phyloP scores from a whole-genome alignment of 495 filamentous ascomycete genomes.

The Talaromyces adpressus region DNA sequence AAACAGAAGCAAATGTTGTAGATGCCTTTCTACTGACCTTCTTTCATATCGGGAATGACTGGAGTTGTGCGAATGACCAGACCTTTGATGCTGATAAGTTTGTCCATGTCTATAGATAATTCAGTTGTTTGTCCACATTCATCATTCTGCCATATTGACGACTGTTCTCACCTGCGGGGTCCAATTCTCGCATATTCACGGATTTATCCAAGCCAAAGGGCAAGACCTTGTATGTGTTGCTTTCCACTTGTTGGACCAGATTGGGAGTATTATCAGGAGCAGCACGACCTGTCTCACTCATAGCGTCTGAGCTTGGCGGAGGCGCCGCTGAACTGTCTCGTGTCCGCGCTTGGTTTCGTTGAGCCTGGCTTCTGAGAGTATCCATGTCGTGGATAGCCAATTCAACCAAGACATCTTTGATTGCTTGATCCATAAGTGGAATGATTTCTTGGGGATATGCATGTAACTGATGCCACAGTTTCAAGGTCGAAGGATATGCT shows the following conservation, averaged over 20 bases:
- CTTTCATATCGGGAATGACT: constrained; percentile 97
- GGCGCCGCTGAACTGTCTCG: constrained; percentile 64
- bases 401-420: constrained; percentile 92
- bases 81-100: constrained; percentile 91
- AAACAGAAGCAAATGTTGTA: background rate
- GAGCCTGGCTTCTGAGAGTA: constrained; percentile 52
- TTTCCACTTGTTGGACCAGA: constrained; percentile 56
- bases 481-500: constrained; percentile 82
- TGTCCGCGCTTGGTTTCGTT: constrained; percentile 35
- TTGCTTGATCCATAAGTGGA: constrained; percentile 87
- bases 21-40: constrained; percentile 36
- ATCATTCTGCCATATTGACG: background rate
- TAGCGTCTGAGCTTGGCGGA: constrained; percentile 67
- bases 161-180: constrained; percentile 62
- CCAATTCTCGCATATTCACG: constrained; percentile 90
- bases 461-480: constrained; percentile 91
- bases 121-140: constrained; percentile 15
- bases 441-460: constrained; percentile 93
- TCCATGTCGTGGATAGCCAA: constrained; percentile 77
- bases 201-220: constrained; percentile 83
- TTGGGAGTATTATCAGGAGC: constrained; percentile 45
- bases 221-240: constrained; percentile 74
- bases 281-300: constrained; percentile 29
- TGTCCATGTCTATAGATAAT: constrained; percentile 70
- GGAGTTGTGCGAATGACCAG: constrained; percentile 94